Evolutionary conservation across 352 stramenopile species (phyloP), one percentile per base, ranked within the genome.

Genomic region (Globisporangium polare): DNA sequence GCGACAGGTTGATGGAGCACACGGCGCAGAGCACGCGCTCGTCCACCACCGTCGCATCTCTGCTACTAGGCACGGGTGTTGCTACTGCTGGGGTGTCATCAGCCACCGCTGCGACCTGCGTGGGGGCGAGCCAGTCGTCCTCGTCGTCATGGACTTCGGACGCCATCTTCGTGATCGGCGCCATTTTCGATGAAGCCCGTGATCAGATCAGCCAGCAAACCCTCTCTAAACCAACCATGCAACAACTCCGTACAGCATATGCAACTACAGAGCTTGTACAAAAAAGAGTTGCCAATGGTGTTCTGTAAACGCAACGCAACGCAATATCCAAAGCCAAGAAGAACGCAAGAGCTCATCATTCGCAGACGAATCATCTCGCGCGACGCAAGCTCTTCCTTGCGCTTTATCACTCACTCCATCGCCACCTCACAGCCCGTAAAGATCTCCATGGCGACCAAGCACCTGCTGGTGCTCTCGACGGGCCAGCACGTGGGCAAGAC

Each of bases 401-500:
- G n/a, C n/a, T n/a, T n/a, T n/a, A n/a, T n/a, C n/a, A n/a, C n/a
- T n/a, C n/a, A n/a, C n/a, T n/a, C n/a, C n/a, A n/a, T n/a, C n/a
- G n/a, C n/a, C n/a, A n/a, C n/a, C n/a, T n/a, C n/a, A n/a, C n/a
- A n/a, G n/a, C n/a, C n/a, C n/a, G n/a, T n/a, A n/a, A n/a, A n/a
- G n/a, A n/a, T n/a, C 8, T 43, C 31, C 49, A 88, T 89, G 73
- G 61, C 61, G 61, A 75, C 68, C n/a, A 85, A 84, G 69, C 86
- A 95, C 56, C 68, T 95, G 46, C 84, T 95, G 57, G 74, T 95
- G 52, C 75, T 95, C 42, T 95, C 86, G 10, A 99, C 95, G 17
- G 87, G 93, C 31, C 97, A 99, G 69, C 97, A 99, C 69, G 96
- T 99, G 59, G 97, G 97, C 56, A 99, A 99, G 79, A 99, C 96